A percentile compares a stretch with the other conserved stretches of the same genome.
Evolutionary conservation across 495 filamentous ascomycete genomes (phyloP).

Genomic region (Saxophila tyrrhenica): DNA sequence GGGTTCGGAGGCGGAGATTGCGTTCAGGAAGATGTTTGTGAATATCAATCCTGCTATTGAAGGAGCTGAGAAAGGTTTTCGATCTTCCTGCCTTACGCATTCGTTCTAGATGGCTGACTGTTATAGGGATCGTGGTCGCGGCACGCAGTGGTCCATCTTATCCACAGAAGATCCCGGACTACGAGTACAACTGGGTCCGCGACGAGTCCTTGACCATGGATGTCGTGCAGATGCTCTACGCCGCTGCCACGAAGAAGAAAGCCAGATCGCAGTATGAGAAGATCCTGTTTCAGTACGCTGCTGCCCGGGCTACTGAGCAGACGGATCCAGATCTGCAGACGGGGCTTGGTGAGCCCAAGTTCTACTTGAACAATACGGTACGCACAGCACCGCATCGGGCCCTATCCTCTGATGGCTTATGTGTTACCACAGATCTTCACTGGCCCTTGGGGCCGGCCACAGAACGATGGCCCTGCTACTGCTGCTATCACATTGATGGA

Average conservation of each 20-base stretch:
- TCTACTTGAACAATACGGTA: constrained; percentile 20
- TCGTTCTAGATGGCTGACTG: too few species aligned
- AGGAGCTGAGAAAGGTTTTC: constrained; percentile 8
- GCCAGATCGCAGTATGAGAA: constrained; percentile 14
- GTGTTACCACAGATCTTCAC: constrained; percentile 9
- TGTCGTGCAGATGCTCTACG: constrained; percentile 19
- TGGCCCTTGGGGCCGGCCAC: constrained; percentile 22
- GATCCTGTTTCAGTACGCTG: constrained; percentile 20
- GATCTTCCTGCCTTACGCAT: too few species aligned
- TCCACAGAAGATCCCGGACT: constrained; percentile 13
- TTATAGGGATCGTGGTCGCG: constrained; percentile 18
- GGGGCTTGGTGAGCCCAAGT: constrained; percentile 22
- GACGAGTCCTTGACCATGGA: constrained; percentile 19
- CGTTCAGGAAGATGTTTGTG: constrained; percentile 14
- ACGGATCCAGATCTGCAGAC: constrained; percentile 18
- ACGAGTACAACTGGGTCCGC: constrained; percentile 21
- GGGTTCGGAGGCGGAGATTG: constrained; percentile 12
- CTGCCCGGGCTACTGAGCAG: constrained; percentile 18
- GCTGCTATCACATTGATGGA: constrained; percentile 22
- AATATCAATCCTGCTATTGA: constrained; percentile 21
- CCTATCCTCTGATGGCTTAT: background rate
- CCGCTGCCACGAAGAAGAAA: constrained; percentile 11
- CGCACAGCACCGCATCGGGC: background rate
- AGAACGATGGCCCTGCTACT: constrained; percentile 24
- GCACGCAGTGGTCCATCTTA: constrained; percentile 17